Conservation (phyloP, 1,284 basidiomycete species). For the Austropuccinia psidii region DNA sequence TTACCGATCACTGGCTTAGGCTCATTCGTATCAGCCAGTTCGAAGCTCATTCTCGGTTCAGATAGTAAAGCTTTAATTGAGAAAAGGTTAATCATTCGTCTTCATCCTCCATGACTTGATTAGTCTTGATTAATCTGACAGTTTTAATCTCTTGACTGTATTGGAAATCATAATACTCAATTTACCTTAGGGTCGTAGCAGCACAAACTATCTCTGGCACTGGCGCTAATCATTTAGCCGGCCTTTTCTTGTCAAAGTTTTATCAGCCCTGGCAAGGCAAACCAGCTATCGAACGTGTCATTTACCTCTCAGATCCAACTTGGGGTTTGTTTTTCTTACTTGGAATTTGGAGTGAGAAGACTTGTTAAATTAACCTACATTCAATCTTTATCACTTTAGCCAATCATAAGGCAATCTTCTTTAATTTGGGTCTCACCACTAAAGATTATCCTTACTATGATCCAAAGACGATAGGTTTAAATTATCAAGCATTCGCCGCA, state of each 20-base stretch:
- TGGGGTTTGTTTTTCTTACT: conserved; percentile 62
- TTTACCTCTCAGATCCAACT: conserved; percentile 82
- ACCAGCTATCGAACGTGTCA: conserved; percentile 51
- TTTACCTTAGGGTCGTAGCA: conserved; percentile 52
- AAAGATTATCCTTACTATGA: conserved; percentile 85
- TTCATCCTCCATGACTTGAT: conserved; percentile 40
- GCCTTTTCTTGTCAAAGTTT: conserved; percentile 75
- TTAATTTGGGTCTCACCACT: conserved; percentile 69
- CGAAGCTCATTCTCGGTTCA: conserved; percentile 68
- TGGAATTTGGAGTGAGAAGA: conserved; percentile 37
- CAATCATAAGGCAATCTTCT: conserved; percentile 84
- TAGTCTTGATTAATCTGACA: conserved; percentile 52
- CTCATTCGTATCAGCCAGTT: conserved; percentile 69
- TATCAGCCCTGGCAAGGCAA: conserved; percentile 62
- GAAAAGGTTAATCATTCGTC: conserved; percentile 49
- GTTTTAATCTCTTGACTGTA: not conserved
- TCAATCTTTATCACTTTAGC: conserved; percentile 51
- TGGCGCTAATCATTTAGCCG: conserved; percentile 88
- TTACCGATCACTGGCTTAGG: conserved; percentile 81
- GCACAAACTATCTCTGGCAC: conserved; percentile 93
- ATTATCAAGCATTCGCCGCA: conserved; percentile 65
- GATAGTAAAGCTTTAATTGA: conserved; percentile 67
- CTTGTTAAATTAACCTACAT: not conserved
- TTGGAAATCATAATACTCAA: too few species aligned
- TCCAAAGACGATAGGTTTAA: conserved; percentile 76